Percentiles rank a stretch among this genome's conserved stretches.
Evolutionary conservation across 2,329 filamentous ascomycete genomes (phyloP).

Genomic region (Hypocrella siamensis): DNA sequence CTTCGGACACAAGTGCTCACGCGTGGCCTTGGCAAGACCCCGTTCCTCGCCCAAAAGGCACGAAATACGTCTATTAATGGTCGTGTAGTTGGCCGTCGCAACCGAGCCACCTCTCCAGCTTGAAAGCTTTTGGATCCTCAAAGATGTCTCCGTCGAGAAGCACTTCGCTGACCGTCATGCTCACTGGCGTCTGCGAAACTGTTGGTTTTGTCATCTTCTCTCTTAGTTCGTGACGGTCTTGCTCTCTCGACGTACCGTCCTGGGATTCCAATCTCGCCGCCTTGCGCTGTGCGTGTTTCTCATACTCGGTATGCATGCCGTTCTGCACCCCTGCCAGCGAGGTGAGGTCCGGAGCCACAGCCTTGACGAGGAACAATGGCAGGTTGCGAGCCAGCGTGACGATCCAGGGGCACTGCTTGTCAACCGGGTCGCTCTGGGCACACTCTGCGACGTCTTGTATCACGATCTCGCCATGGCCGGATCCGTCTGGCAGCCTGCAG

Average conservation of each 20-base stretch:
- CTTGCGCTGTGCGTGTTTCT: background rate
- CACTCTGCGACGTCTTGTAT: background rate
- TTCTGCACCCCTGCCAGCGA: background rate
- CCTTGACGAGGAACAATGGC: background rate
- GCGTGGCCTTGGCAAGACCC: background rate
- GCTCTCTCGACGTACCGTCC: background rate
- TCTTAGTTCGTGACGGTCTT: no score
- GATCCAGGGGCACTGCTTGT: background rate
- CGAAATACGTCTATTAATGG: background rate
- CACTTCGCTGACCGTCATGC: background rate
- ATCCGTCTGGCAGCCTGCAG: background rate
- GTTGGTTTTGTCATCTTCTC: background rate
- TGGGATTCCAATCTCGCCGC: no score
- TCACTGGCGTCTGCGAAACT: background rate
- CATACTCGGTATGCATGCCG: background rate
- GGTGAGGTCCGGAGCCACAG: background rate
- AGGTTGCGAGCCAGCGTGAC: background rate
- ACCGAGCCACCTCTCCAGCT: background rate
- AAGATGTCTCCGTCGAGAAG: background rate
- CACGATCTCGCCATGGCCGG: background rate
- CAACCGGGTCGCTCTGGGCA: background rate
- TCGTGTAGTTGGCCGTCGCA: background rate
- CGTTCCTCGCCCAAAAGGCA: background rate
- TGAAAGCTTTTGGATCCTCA: background rate
- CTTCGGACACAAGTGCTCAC: background rate